A percentile compares a stretch with the other conserved stretches of the same genome.
phyloP scores from a whole-genome alignment of 2,329 filamentous ascomycete species.

The Pseudocercospora eumusae region DNA sequence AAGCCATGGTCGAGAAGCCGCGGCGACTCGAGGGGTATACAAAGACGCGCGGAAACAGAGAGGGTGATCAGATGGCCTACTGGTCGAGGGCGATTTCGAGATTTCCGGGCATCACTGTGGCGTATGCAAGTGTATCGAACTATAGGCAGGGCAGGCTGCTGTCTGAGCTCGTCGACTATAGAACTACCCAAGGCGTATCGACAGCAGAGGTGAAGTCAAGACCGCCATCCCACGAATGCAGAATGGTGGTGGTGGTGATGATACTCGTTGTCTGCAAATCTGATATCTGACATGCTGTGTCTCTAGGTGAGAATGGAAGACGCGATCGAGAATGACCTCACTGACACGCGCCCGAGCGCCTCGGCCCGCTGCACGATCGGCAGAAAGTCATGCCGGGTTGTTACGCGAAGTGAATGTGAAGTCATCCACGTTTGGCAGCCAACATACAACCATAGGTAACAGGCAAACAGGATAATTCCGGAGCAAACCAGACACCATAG shows the following conservation, averaged over 20 bases:
- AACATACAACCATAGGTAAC: background rate
- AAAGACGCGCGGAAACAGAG: background rate
- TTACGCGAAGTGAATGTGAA: slow-evolving; percentile 18
- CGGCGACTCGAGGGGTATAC: background rate
- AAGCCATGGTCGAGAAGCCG: background rate
- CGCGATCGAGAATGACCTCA: background rate
- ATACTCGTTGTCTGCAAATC: background rate
- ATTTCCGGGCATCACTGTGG: slow-evolving; percentile 4
- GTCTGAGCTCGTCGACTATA: background rate
- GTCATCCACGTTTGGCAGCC: background rate
- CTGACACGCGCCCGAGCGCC: background rate
- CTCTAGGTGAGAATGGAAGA: background rate
- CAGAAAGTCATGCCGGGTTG: background rate
- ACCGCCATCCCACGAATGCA: background rate
- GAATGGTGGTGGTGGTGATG: background rate
- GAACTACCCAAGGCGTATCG: background rate
- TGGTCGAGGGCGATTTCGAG: background rate
- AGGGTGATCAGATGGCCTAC: background rate
- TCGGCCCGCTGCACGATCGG: slow-evolving; percentile 4
- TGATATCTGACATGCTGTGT: background rate
- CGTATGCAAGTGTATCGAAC: background rate
- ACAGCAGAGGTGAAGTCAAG: background rate
- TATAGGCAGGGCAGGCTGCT: too few species aligned
- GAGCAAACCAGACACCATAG: background rate
- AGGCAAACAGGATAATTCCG: background rate